Conservation (phyloP, 805 yeast species). For the Starmerella tilneyi region DNA sequence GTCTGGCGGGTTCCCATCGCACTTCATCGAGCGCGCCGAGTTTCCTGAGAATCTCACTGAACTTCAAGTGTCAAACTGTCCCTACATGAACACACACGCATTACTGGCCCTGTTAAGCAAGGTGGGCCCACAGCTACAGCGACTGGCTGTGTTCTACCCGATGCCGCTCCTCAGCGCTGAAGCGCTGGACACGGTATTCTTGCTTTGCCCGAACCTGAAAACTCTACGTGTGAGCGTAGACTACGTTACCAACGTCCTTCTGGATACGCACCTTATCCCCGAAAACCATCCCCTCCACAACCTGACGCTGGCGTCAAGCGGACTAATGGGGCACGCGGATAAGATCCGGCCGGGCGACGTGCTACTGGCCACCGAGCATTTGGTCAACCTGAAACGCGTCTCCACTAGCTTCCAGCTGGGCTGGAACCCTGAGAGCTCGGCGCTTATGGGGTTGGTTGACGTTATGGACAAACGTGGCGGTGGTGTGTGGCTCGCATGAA, state of each 20-base stretch:
- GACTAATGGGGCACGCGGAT: conserved; percentile 67
- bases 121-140: conserved; percentile 55
- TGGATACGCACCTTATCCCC: conserved; percentile 32
- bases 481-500: conserved; percentile 33
- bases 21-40: conserved; percentile 55
- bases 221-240: conserved; percentile 67
- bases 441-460: conserved; percentile 52
- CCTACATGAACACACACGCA: conserved; percentile 56
- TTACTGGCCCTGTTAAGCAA: conserved; percentile 50
- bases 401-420: conserved; percentile 69
- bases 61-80: conserved; percentile 81
- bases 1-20: conserved; percentile 83
- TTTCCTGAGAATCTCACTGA: conserved; percentile 65
- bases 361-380: conserved; percentile 72
- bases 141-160: conserved; percentile 69
- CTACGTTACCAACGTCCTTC: conserved; percentile 46
- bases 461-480: conserved; percentile 68
- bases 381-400: conserved; percentile 56
- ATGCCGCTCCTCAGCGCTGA: conserved; percentile 67
- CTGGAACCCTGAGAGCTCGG: conserved; percentile 55
- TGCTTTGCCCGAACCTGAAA: conserved; percentile 62
- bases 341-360: conserved; percentile 83
- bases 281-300: conserved; percentile 44
- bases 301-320: conserved; percentile 70
- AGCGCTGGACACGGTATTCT: conserved; percentile 63